Conservation (phyloP, 768 basidiomycete genomes). For the Zangia roseola region DNA sequence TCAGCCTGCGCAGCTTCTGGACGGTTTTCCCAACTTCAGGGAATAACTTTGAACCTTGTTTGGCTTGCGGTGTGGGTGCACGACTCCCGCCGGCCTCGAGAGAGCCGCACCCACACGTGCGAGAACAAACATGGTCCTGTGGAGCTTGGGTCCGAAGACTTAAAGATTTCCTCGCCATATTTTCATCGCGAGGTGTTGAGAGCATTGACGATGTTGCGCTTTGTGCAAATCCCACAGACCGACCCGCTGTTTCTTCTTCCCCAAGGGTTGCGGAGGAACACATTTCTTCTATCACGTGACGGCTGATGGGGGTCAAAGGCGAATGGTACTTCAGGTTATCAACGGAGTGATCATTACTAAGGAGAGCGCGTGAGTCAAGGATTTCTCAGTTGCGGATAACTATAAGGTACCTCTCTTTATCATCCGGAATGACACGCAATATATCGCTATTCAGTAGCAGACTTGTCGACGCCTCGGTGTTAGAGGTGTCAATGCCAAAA, state of each 20-base stretch:
- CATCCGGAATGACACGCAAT: conserved; percentile 16
- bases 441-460: conserved; percentile 16
- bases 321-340: conserved; percentile 6
- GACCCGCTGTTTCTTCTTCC: background rate
- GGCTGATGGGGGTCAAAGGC: conserved; percentile 21
- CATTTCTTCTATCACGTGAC: conserved; percentile 16
- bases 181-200: background rate
- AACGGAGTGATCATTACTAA: background rate
- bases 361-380: background rate
- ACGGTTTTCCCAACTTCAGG: background rate
- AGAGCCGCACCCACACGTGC: background rate
- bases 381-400: background rate
- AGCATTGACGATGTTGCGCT: background rate
- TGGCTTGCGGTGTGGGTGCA: background rate
- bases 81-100: background rate
- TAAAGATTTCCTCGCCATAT: background rate
- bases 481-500: background rate
- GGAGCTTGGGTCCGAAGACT: background rate
- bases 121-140: background rate
- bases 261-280: conserved; percentile 1
- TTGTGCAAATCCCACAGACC: background rate
- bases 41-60: background rate
- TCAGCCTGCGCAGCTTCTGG: conserved; percentile 2
- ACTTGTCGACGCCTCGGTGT: background rate
- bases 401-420: conserved; percentile 3